Base-by-base conservation (phyloP, 2,329 filamentous ascomycete species). In the Arachnomyces sp. region DNA sequence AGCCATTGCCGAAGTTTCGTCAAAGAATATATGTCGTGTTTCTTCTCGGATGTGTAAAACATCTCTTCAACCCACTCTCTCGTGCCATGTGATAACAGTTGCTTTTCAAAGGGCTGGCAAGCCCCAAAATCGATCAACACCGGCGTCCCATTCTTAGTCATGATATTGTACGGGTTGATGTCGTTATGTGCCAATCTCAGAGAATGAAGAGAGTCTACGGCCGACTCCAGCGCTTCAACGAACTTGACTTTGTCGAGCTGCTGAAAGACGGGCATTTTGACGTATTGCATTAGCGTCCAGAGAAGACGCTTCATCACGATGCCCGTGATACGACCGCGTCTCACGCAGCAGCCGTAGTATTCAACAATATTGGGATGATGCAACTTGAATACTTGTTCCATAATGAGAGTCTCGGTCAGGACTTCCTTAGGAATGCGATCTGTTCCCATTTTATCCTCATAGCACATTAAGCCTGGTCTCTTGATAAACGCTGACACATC, bases 161-260 rank as follows among this genome's bases (percentile, higher is more conserved):
- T 46, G 36, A 57, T 47, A 35, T 57, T 59, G 25, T 43, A 11
- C 11, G 55, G 52, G 28, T 45, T 52, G 36, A 57, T 45, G 40
- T 57, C 52, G 38, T 57, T 57, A 33, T 57, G 53, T 7, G 53
- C 54, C 30, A 52, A 40, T 4, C 55, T 54, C 38, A 51, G 45
- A 8, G 37, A 44, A 40, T 57, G 52, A 16, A 56, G 40, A 34
- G 53, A 39, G 29, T 41, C 18, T 11, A 56, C 44, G 11, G 51
- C 51, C 12, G 52, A 54, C 38, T 50, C 30, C 11, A 57, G 44
- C 28, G 38, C 44, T 29, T 36, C 36, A 31, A 46, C 34, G 30
- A 49, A 49, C n/a, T 35, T 21, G 3, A 7, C 25, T 36, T 44
- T 37, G 34, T 49, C 42, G 11, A 47, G 31, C 5, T 34, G 34